Evolutionary conservation across 2,329 filamentous ascomycete genomes (phyloP).

Genomic region (Botryotinia convoluta): DNA sequence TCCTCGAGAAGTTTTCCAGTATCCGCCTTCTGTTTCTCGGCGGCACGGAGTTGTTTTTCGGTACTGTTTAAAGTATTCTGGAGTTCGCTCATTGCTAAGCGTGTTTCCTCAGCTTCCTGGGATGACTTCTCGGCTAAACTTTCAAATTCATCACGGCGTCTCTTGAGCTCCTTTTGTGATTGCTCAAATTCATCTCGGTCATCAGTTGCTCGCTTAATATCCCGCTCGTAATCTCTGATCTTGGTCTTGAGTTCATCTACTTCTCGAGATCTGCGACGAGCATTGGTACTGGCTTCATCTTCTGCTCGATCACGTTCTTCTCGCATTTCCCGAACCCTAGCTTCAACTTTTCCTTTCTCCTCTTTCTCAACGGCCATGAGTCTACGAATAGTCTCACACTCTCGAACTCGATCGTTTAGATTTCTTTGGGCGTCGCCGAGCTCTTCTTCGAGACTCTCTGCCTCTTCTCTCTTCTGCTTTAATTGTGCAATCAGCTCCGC

Average conservation of each 20-base stretch:
- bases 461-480: slow-evolving; percentile 79
- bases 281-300: slow-evolving; percentile 79
- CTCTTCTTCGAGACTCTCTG: slow-evolving; percentile 88
- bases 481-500: slow-evolving; percentile 86
- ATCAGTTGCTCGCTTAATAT: slow-evolving; percentile 65
- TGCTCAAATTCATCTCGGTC: slow-evolving; percentile 77
- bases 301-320: slow-evolving; percentile 90
- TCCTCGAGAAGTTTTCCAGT: slow-evolving; percentile 76
- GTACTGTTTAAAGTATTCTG: slow-evolving; percentile 81
- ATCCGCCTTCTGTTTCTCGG: slow-evolving; percentile 78
- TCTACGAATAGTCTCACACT: slow-evolving; percentile 91
- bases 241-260: slow-evolving; percentile 79
- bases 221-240: slow-evolving; percentile 77
- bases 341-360: slow-evolving; percentile 78
- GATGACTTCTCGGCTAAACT: slow-evolving; percentile 63
- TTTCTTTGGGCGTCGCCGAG: slow-evolving; percentile 83
- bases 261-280: slow-evolving; percentile 74
- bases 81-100: slow-evolving; percentile 72
- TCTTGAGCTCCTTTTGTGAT: slow-evolving; percentile 71
- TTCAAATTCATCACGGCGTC: slow-evolving; percentile 74
- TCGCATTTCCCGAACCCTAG: slow-evolving; percentile 82
- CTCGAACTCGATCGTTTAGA: slow-evolving; percentile 81
- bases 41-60: slow-evolving; percentile 78
- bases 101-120: slow-evolving; percentile 73
- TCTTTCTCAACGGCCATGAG: slow-evolving; percentile 84